Percentiles rank a stretch among this genome's conserved stretches.
Evolutionary conservation across 805 yeast genomes (phyloP).

Genomic region (Ogataea henricii): DNA sequence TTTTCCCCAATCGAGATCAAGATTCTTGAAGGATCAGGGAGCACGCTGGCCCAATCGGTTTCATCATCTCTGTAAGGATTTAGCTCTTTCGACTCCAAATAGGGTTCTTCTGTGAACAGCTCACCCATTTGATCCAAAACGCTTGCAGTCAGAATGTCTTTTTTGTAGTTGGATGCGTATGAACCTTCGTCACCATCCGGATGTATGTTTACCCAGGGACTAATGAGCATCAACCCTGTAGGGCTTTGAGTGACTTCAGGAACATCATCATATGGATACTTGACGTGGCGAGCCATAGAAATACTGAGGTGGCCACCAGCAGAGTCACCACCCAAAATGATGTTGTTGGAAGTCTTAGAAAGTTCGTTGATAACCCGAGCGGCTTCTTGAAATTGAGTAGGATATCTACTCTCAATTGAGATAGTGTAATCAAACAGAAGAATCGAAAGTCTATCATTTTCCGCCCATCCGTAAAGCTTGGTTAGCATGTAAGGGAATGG

Average conservation of each 20-base stretch:
- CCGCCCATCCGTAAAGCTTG: neutral
- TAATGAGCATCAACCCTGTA: conserved; percentile 6
- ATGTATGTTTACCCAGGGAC: conserved; percentile 13
- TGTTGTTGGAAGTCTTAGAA: conserved; percentile 1
- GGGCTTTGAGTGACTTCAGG: neutral
- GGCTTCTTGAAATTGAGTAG: conserved; percentile 3
- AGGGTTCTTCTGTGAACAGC: conserved; percentile 5
- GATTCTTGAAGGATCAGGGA: conserved; percentile 5
- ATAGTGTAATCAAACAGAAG: neutral
- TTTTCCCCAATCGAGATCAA: conserved; percentile 7
- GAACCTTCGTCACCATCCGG: conserved; percentile 8
- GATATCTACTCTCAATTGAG: neutral
- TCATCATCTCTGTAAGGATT: conserved; percentile 11
- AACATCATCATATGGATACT: neutral
- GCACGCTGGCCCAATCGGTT: conserved; percentile 6
- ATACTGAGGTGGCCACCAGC: conserved; percentile 5
- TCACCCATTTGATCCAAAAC: conserved; percentile 11
- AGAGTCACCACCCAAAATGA: conserved; percentile 6
- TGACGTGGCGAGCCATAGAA: neutral
- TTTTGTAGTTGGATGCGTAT: conserved; percentile 2
- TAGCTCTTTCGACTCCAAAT: conserved; percentile 6
- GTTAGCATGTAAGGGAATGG: neutral
- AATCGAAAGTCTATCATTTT: conserved; percentile 3
- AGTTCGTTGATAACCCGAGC: neutral
- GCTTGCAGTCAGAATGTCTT: conserved; percentile 7